Evolutionary conservation across 345 rosid species (phyloP).

Genomic region (Isatis tinctoria): DNA sequence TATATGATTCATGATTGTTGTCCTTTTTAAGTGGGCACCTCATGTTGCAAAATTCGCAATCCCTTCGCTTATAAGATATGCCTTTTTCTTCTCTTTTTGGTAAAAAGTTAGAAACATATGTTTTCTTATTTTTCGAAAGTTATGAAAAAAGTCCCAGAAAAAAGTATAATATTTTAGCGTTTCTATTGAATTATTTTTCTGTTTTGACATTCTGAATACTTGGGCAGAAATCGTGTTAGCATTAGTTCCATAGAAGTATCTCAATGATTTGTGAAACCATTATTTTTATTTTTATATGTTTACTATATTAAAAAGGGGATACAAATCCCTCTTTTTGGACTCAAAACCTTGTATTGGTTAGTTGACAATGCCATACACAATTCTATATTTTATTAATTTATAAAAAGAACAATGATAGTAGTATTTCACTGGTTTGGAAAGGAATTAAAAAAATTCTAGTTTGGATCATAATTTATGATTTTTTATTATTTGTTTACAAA

Average conservation of each 20-base stretch:
- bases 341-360: not conserved
- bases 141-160: not conserved
- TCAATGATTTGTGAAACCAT: not conserved
- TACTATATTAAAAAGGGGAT: not conserved
- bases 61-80: slow-evolving; percentile 33
- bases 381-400: not conserved
- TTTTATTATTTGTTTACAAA: too few species aligned
- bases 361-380: not conserved
- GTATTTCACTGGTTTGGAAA: not conserved
- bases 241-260: not conserved
- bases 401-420: not conserved
- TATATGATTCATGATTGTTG: slow-evolving; percentile 22
- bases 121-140: not conserved
- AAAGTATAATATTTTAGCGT: not conserved
- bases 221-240: not conserved
- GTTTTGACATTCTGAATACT: not conserved
- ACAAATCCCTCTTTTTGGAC: not conserved
- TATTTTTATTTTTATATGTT: not conserved
- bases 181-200: not conserved
- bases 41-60: slow-evolving; percentile 22
- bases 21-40: slow-evolving; percentile 26
- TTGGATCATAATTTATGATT: not conserved
- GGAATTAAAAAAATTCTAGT: too few species aligned
- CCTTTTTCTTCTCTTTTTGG: slow-evolving; percentile 17
- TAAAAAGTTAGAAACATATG: not conserved